Evolutionary conservation across 139 green algal species (phyloP).

Genomic region (Chlorella sp.): DNA sequence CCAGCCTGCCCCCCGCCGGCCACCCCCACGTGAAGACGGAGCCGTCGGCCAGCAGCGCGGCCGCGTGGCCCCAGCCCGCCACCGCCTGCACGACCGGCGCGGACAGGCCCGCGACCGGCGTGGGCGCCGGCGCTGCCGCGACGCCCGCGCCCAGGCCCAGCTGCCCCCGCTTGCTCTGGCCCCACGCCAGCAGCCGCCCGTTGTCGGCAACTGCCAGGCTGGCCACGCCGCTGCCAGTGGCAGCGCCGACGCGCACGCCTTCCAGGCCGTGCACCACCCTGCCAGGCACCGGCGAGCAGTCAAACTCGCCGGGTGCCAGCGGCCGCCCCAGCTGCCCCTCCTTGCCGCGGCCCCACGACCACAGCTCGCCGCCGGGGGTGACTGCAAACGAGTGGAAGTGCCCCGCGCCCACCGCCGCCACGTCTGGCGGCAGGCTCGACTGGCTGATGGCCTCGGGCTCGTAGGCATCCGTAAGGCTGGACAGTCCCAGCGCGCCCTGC

Average conservation of each 20-base stretch:
- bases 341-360: conserved; percentile 14
- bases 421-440: conserved; percentile 21
- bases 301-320: conserved; percentile 2
- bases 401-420: conserved; percentile 33
- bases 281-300: neutral
- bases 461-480: too few species aligned
- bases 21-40: conserved; percentile 41
- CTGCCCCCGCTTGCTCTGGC: conserved; percentile 48
- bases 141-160: conserved; percentile 43
- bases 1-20: conserved; percentile 31
- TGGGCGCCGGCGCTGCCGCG: neutral
- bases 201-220: conserved; percentile 35
- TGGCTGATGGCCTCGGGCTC: too few species aligned
- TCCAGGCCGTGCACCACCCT: conserved; percentile 3
- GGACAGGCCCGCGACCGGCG: conserved; percentile 21
- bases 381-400: conserved; percentile 39
- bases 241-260: conserved; percentile 3
- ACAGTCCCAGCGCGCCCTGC: too few species aligned
- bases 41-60: conserved; percentile 33
- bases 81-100: conserved; percentile 15
- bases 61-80: conserved; percentile 47
- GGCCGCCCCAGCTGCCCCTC: conserved; percentile 33
- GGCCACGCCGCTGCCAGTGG: conserved; percentile 39
- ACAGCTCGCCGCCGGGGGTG: conserved; percentile 16
- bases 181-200: conserved; percentile 51